Evolutionary conservation across 208 protist species (phyloP), one percentile per base, ranked within the genome.

Genomic region (Trypanosoma avium): DNA sequence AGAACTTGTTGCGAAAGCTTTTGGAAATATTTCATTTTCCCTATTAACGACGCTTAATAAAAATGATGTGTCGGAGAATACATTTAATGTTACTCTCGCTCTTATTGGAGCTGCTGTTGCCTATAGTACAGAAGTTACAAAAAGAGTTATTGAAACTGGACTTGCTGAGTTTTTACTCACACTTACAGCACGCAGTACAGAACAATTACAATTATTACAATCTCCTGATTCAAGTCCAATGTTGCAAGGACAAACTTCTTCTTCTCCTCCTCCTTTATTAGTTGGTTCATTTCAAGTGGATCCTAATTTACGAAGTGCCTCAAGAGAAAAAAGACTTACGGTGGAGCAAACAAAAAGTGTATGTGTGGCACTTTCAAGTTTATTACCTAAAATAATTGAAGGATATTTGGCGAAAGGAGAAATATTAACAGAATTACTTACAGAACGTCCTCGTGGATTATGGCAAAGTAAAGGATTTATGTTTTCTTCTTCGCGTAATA

Each of bases 61-160:
- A 30, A 63, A 70, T 27, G 58, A 79, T 29, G 67, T 82, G 17
- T 8, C 46, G 35, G 84, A 94, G 22, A 67, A 55, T 19, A 79
- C 75, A 21, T 86, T 88, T 54, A 58, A 70, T 29, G 67, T 69
- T 1, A 66, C 70, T 10, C 71, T 90, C 1, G 48, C 57, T 0
- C 71, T 93, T 10, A 69, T 95, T 29, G 40, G 65, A 9, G 50
- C 65, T n/a, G 81, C 70, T n/a, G 76, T 87, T 22, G 56, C 54
- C 24, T 73, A 55, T 33, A 88, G 76, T 59, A 73, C 70, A 7
- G 60, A 52, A 27, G 82, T 88, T 30, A 78, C 79, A 2, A 48
- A 61, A 7, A 22, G 43, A 5, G 55, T 79, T 22, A 77, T 92
- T 43, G 70, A 81, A 49, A 66, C 59, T 40, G 83, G 82, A 1